Base-by-base conservation (phyloP, 2,329 filamentous ascomycete genomes). In the Colletotrichum aenigma region DNA sequence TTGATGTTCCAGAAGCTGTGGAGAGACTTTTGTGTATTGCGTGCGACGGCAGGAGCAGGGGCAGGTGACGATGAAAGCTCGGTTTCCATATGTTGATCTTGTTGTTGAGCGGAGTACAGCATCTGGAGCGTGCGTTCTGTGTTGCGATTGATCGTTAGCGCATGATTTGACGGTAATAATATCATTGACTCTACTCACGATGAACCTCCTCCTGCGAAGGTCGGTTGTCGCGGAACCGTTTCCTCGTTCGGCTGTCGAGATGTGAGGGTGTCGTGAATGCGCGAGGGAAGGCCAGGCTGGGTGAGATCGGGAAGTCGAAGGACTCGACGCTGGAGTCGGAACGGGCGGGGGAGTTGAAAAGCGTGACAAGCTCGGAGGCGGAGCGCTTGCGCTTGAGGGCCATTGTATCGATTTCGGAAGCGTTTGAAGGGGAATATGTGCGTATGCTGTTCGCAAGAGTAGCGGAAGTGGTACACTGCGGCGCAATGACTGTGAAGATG, bases 381-480 rank as follows among this genome's bases (percentile, higher is more conserved):
- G 91, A 93, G 58, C 91, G 89, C 86, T 93, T 93, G 83, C 92
- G 91, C 82, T 93, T 93, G 80, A 92, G 84, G 30, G 88, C 82
- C 89, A 91, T 91, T 64, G 4, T n/a, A 2, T 8, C 3, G 52
- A 38, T 3, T 30, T 58, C 16, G 13, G 30, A 9, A 18, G 21
- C 6, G 3, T 16, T 43, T 32, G 2, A n/a, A 15, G 32, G 0
- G 60, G 21, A 2, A 8, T 3, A 5, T 26, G 2, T 52, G 18
- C 12, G 36, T 34, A 5, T 21, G n/a, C 48, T 60, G 48, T 6
- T 8, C 7, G 3, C n/a, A 6, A 55, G n/a, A 21, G 13, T 26
- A 6, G 3, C 8, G 52, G 18, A 60, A 28, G 7, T 6, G 21
- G 4, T 38, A 21, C 18, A 4, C 3, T 7, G 18, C 28, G 28